Base-by-base conservation (phyloP, 1,139 yeast species). In the Lodderomyces elongisporus region DNA sequence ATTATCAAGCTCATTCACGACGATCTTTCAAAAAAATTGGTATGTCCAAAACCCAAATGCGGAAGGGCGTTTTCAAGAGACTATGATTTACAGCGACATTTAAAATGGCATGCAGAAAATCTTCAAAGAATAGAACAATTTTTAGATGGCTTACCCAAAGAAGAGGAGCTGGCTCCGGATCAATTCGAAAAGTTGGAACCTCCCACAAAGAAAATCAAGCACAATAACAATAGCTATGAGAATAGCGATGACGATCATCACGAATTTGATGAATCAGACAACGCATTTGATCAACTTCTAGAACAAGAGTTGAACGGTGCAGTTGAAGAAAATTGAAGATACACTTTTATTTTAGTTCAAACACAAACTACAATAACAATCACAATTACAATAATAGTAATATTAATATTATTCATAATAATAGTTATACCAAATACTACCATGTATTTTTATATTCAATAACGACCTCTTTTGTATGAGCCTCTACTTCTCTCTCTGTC, bases 51-150 rank as follows among this genome's bases (percentile, higher is more conserved):
- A 36, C 49, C 45, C 13, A 62, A 62, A 30, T 79, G 85, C 48
- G 56, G 50, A 20, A 54, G 81, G 25, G 52, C 51, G 18, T 78
- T 77, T 46, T 55, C 63, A 14, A 57, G 69, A 37, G 64, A 66
- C 0, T 64, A 66, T 43, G 82, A 77, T 46, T 51, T 76, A 24
- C 49, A 52, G 15, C 60, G 82, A 30, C 85, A 79, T 48, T 43
- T 77, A 32, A 54, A 51, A 26, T 75, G 82, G 81, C 85, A 78
- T 47, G 62, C 63, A 8, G 55, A 56, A 15, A 63, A 65, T 24
- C 45, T 60, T 37, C 42, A 42, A 28, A 60, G 54, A 42, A 56
- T 67, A 9, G 63, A 62, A 35, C 40, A 41, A 7, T 66, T 56
- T 35, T 52, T 68, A 39, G 46, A 45, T 5, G 52, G 62, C 1